Evolutionary conservation across 2,329 filamentous ascomycete species (phyloP).

Genomic region (Penicillium griseofulvum): DNA sequence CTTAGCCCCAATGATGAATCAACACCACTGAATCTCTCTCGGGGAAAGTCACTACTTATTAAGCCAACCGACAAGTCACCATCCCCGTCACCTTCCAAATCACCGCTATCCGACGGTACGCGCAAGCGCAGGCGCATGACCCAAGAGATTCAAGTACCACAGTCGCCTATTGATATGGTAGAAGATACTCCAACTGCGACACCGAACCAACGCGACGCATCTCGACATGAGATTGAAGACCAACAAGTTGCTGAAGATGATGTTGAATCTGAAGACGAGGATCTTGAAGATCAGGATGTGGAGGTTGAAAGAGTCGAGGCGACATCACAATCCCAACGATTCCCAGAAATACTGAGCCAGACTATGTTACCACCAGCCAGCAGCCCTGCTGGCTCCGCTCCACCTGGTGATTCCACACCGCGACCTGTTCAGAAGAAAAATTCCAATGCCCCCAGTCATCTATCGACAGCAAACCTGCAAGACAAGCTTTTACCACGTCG

Average conservation of each 20-base stretch:
- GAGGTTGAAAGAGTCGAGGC: background rate
- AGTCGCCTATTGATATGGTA: constrained; percentile 14
- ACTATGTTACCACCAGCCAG: constrained; percentile 41
- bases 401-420: constrained; percentile 1
- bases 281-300: background rate
- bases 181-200: constrained; percentile 21
- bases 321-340: constrained; percentile 11
- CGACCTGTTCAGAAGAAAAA: background rate
- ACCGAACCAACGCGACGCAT: constrained; percentile 1
- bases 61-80: constrained; percentile 17
- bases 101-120: constrained; percentile 29
- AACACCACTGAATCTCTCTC: constrained; percentile 41
- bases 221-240: background rate
- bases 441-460: constrained; percentile 13
- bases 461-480: constrained; percentile 39
- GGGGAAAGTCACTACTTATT: constrained; percentile 31
- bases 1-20: constrained; percentile 47
- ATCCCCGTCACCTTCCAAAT: constrained; percentile 23
- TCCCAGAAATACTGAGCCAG: constrained; percentile 31
- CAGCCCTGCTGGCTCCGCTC: constrained; percentile 24
- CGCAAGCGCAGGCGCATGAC: constrained; percentile 39
- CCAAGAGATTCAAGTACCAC: constrained; percentile 29
- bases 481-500: constrained; percentile 36
- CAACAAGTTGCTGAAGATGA: constrained; percentile 1
- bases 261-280: background rate